phyloP scores from a whole-genome alignment of 2,329 filamentous ascomycete species.

The Aspergillus sp. region DNA sequence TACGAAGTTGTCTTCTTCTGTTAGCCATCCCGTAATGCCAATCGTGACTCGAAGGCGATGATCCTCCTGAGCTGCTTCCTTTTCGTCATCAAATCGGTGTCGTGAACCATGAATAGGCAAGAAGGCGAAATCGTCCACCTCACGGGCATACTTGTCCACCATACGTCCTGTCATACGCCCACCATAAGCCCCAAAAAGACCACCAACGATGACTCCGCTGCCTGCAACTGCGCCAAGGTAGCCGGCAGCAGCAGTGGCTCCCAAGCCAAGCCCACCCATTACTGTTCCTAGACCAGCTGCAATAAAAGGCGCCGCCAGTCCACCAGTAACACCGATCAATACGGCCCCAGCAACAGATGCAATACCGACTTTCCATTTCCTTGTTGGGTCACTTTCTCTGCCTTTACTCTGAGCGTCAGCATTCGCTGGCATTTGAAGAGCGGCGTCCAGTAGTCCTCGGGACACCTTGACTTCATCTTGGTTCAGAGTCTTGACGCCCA shows the following conservation, averaged over 20 bases:
- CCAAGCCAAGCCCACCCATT: conserved; percentile 74
- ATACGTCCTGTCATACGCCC: conserved; percentile 79
- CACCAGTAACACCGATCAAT: conserved; percentile 78
- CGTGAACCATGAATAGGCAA: conserved; percentile 65
- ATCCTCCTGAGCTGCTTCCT: conserved; percentile 49
- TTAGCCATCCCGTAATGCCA: conserved; percentile 79
- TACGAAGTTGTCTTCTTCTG: conserved; percentile 68
- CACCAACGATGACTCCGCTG: conserved; percentile 75
- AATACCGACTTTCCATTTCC: conserved; percentile 79
- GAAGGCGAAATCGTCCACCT: conserved; percentile 87
- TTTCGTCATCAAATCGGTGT: conserved; percentile 47
- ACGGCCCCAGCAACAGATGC: conserved; percentile 86
- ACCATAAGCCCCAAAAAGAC: conserved; percentile 89
- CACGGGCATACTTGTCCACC: conserved; percentile 82
- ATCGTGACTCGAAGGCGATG: conserved; percentile 79
- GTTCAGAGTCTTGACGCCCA: conserved; percentile 64
- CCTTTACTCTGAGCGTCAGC: conserved; percentile 71
- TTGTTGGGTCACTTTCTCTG: conserved; percentile 64
- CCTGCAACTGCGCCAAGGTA: conserved; percentile 79
- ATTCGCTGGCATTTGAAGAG: conserved; percentile 74
- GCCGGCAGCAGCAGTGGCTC: conserved; percentile 70
- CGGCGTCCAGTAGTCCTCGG: conserved; percentile 70
- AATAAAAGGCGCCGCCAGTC: conserved; percentile 73
- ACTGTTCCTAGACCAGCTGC: conserved; percentile 77
- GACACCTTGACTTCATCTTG: conserved; percentile 75